A percentile compares a stretch with the other conserved stretches of the same genome.
These are phyloP conservation scores for Sistotremastrum suecicum DNA, from an alignment of 768 basidiomycete genomes.

Conservation along the genomic window DNA sequence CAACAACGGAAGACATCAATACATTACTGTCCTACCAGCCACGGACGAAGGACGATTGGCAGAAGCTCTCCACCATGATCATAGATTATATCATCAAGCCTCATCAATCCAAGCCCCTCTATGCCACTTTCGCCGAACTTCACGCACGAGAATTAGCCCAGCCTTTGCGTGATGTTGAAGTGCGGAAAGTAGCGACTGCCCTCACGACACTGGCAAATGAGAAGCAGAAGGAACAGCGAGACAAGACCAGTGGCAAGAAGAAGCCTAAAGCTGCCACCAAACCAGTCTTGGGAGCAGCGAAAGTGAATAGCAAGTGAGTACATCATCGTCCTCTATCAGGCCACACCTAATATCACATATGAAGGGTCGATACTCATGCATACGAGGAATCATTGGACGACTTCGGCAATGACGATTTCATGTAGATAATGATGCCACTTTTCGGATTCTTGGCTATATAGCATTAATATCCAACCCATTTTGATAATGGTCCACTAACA, in stretches of 20 bases:
- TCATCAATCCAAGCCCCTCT: constrained; percentile 74
- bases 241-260: constrained; percentile 82
- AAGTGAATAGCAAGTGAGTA: constrained; percentile 47
- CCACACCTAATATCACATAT: background rate
- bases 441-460: no score
- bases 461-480: no score
- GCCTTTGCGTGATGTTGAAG: constrained; percentile 80
- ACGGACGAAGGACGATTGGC: constrained; percentile 81
- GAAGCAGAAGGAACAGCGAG: constrained; percentile 84
- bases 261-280: constrained; percentile 60
- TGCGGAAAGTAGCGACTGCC: constrained; percentile 74
- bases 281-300: constrained; percentile 63
- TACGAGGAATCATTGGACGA: constrained; percentile 92
- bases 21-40: constrained; percentile 65
- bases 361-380: constrained; percentile 58
- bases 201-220: constrained; percentile 85
- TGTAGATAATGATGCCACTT: constrained; percentile 57
- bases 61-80: constrained; percentile 56
- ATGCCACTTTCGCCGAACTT: constrained; percentile 70
- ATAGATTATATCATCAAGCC: constrained; percentile 62
- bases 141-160: constrained; percentile 61
- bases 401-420: constrained; percentile 80
- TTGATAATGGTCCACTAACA: no score
- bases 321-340: background rate
- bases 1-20: constrained; percentile 56